A percentile compares a stretch with the other conserved stretches of the same genome.
These are phyloP conservation scores for Xylaria sp. DNA, from an alignment of 2,329 filamentous ascomycete species.

Conservation along the genomic window DNA sequence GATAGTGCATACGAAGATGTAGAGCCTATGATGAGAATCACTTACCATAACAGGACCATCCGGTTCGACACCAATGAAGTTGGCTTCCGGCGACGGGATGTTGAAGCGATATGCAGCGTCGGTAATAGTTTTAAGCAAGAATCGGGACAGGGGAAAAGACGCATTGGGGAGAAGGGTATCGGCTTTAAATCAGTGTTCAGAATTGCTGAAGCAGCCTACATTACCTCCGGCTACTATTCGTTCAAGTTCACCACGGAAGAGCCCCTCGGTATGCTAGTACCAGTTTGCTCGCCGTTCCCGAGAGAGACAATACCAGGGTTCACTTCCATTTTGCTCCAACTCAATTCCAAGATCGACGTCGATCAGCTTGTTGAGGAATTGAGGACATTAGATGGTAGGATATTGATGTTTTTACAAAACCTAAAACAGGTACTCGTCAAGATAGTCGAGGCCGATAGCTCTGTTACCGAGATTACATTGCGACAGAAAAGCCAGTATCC, in stretches of 20 bases:
- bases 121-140: background rate
- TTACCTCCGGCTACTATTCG: background rate
- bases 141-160: background rate
- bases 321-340: too few species aligned
- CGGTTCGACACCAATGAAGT: too few species aligned
- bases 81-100: too few species aligned
- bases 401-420: slow-evolving; percentile 6
- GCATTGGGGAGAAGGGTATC: slow-evolving; percentile 6
- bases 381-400: background rate
- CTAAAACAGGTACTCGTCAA: background rate
- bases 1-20: too few species aligned
- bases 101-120: background rate
- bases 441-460: background rate
- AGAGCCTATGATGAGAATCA: too few species aligned
- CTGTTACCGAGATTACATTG: too few species aligned
- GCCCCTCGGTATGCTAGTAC: too few species aligned
- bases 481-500: too few species aligned
- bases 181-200: slow-evolving; percentile 8
- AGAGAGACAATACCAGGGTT: too few species aligned
- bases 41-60: too few species aligned
- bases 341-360: too few species aligned
- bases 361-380: background rate
- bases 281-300: too few species aligned
- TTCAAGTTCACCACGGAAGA: background rate
- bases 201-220: background rate